Base-by-base conservation (phyloP, 1,284 basidiomycete species). In the Tilletia caries region DNA sequence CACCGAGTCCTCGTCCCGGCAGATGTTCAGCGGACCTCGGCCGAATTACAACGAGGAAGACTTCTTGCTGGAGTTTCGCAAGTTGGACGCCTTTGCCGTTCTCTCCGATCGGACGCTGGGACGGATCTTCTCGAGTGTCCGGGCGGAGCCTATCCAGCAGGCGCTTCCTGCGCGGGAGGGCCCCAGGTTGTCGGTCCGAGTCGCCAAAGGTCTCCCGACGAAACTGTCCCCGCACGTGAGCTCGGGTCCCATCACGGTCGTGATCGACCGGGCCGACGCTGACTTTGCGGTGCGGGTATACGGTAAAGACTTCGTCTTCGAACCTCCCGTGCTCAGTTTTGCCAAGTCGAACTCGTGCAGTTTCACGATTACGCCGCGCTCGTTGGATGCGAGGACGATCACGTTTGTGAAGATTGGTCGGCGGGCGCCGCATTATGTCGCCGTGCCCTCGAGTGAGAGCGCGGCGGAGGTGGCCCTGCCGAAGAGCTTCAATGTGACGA, bases 301-400 rank as follows among this genome's bases (percentile, higher is more conserved):
- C 34, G 81, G 79, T 25, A 72, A 72, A 29, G 79, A 79, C 50
- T 73, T 75, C 10, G 71, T 67, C 27, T 79, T 80, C 62, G 77
- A 81, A 27, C 81, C 81, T 18, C 77, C 79, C 1, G 68, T 83
- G 10, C 68, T 83, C 27, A 74, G 77, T 0, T 83, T 83, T 64
- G 64, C 69, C 6, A 34, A 44, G 1, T 50, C 69, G n/a, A 71
- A 72, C 52, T 68, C 72, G 34, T 71, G 75, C 23, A 73, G 69
- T 10, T 83, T 82, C 67, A 77, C 73, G 3, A 76, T 83, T 68
- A 76, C 74, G 2, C 73, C 74, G 46, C 74, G 75, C 23, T 65
- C 67, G 13, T 71, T 81, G 0, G 81, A 81, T 3, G 41, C 73
- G 0, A 73, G 76, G 58, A 73, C 76, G 43, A 60, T 80, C 10